Evolutionary conservation across 495 filamentous ascomycete species (phyloP), one percentile per base, ranked within the genome.

Genomic region (Annulohypoxylon moriforme): DNA sequence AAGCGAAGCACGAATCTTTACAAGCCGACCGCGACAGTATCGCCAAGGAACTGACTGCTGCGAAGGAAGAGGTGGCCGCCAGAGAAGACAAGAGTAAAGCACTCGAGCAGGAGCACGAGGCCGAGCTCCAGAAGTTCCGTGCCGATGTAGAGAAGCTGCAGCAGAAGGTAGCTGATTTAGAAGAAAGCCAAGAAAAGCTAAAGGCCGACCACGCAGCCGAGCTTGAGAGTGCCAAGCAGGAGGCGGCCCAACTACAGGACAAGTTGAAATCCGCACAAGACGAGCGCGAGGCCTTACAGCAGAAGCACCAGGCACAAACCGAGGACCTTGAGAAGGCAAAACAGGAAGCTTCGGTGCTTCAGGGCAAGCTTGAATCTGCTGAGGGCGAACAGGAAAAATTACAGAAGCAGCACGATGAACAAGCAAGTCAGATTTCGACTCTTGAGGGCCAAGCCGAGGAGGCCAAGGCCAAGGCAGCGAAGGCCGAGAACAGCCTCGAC

Each of bases 381-480:
- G 5, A 52, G 10, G 58, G 20, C 20, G 58, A 63, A 8, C 40
- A 34, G 8, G 69, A 72, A 50, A 58, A 67, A 38, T 22, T 67
- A 24, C 69, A 67, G 55, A 57, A 68, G 69, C 59, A 64, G 22
- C 52, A 65, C 11, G 64, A 63, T 6, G 64, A 72, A 50, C 69
- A 68, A 25, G 25, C 64, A 0, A 34, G 34, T 25, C 57, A 64
- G 18, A 68, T 72, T 34, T 64, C 69, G 9, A 20, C 6, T 22
- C 59, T 68, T 16, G 31, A 68, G 29, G 16, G 33, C 5, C 31
- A 67, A 42, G 59, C 9, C 6, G 64, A 74, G 11, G 59, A 68
- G 31, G 74, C 49, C 10, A 65, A 73, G 24, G 56, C 67, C 7
- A 66, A 71, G 61, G 68, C 69, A 62, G 71, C 67, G 0, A 76